Evolutionary conservation across 805 yeast species (phyloP), one percentile per base, ranked within the genome.

Genomic region (Dipodascopsis uninucleata): DNA sequence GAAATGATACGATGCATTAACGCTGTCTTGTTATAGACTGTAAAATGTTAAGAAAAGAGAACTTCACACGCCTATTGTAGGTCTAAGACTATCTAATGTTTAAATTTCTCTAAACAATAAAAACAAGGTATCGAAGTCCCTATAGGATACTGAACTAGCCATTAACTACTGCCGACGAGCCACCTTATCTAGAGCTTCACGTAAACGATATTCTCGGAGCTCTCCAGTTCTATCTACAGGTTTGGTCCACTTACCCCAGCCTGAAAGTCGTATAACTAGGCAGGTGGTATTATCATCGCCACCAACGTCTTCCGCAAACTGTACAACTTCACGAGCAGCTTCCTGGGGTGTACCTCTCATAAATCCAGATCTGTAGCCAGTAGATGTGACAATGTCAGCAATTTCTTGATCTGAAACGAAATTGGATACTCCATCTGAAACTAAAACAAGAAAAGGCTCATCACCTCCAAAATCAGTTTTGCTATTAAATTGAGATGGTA

Each of bases 201-300:
- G 71, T 59, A 84, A 65, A 55, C 85, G 74, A 47, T 81, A 81
- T 62, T 85, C 96, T 52, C 98, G 72, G 44, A 78, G 63, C 35
- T 73, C 75, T 0, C 96, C 97, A 0, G 97, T 87, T 37, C 95
- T 69, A 66, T 90, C 97, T 3, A 71, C 59, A 44, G 75, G 66
- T 26, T 55, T 46, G 5, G 93, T 90, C 97, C 98, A 93, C 43
- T 79, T 75, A 4, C 96, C 96, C 98, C 98, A 93, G 7, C 96
- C 96, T 28, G 76, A 73, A 44, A 93, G 68, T 47, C 94, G 70
- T 8, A 90, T 65, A 3, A 93, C 85, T 51, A 83, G 59, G 61
- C 96, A 87, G 2, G 97, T 87, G n/a, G 97, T 95, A 65, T 93
- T 93, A 63, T 93, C 98, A 58, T 85, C 88, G 2, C 95, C 93